These are phyloP conservation scores for Alternaria consortialis DNA, from an alignment of 2,329 filamentous ascomycete genomes.

Conservation along the genomic window DNA sequence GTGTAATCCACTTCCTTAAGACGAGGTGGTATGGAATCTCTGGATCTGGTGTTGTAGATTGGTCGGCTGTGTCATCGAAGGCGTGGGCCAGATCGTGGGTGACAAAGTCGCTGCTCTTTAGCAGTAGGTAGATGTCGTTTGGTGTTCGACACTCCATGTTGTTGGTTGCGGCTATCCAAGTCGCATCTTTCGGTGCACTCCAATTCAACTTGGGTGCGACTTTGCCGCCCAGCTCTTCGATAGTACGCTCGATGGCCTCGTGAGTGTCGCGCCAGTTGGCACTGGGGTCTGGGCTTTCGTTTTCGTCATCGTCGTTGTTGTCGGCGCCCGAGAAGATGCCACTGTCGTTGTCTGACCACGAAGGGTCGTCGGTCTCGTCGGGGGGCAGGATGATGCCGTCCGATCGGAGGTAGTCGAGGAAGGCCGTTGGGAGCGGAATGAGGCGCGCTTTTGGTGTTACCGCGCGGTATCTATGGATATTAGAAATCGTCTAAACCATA, in stretches of 20 bases:
- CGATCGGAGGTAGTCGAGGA: slow-evolving; percentile 86
- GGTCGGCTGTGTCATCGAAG: slow-evolving; percentile 74
- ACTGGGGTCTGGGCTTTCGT: slow-evolving; percentile 69
- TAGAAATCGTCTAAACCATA: background rate
- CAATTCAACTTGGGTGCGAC: slow-evolving; percentile 96
- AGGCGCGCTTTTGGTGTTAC: slow-evolving; percentile 87
- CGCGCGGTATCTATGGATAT: slow-evolving; percentile 71
- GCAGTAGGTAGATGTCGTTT: slow-evolving; percentile 90
- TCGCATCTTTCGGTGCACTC: slow-evolving; percentile 95
- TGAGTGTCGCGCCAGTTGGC: slow-evolving; percentile 75
- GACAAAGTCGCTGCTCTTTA: slow-evolving; percentile 94
- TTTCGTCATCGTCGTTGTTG: slow-evolving; percentile 60
- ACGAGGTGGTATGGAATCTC: slow-evolving; percentile 80
- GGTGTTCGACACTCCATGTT: slow-evolving; percentile 88
- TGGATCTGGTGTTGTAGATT: slow-evolving; percentile 25
- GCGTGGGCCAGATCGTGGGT: slow-evolving; percentile 94
- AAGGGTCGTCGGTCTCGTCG: slow-evolving; percentile 62
- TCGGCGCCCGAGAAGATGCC: slow-evolving; percentile 60
- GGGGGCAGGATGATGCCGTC: slow-evolving; percentile 91
- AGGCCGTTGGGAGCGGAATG: slow-evolving; percentile 76
- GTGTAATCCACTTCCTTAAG: slow-evolving; percentile 84
- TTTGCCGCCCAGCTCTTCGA: slow-evolving; percentile 81
- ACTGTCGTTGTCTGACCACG: slow-evolving; percentile 61
- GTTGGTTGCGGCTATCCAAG: slow-evolving; percentile 88
- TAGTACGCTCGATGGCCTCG: slow-evolving; percentile 76